A percentile compares a stretch with the other conserved stretches of the same genome.
phyloP scores from a whole-genome alignment of 1,284 basidiomycete species.

The Rhodofomes roseus region DNA sequence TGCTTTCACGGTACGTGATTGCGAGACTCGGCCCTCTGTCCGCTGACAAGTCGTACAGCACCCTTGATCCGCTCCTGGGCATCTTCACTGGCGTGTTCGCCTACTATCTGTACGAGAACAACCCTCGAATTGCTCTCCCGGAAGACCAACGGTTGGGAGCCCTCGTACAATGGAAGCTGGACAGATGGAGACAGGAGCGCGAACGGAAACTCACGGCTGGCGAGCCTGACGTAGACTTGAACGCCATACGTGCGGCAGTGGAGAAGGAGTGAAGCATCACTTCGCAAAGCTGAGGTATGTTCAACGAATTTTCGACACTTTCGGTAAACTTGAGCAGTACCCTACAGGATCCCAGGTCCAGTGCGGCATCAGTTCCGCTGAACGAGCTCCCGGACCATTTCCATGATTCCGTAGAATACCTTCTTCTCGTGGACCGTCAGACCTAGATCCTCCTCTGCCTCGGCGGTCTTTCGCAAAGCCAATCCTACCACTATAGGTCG shows the following conservation, averaged over 20 bases:
- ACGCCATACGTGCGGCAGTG: slow-evolving; percentile 6
- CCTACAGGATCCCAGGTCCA: neutral
- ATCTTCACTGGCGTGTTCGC: slow-evolving; percentile 82
- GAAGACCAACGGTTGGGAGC: slow-evolving; percentile 61
- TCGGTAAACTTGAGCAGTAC: neutral
- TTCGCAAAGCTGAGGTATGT: neutral
- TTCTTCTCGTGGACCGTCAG: slow-evolving; percentile 46
- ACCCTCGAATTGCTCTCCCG: slow-evolving; percentile 73
- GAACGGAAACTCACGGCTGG: slow-evolving; percentile 9
- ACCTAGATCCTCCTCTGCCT: slow-evolving; percentile 31
- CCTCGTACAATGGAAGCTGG: slow-evolving; percentile 61
- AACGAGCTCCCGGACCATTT: slow-evolving; percentile 49
- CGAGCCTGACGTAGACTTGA: slow-evolving; percentile 11
- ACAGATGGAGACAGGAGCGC: slow-evolving; percentile 23
- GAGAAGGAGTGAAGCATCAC: slow-evolving; percentile 4
- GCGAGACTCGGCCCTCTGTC: neutral
- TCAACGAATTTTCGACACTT: neutral
- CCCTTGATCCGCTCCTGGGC: slow-evolving; percentile 72
- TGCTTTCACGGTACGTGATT: slow-evolving; percentile 51
- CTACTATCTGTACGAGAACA: slow-evolving; percentile 80
- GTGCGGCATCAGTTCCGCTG: slow-evolving; percentile 6
- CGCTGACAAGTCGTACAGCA: slow-evolving; percentile 31
- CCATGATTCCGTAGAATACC: slow-evolving; percentile 67
- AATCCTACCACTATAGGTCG: slow-evolving; percentile 67
- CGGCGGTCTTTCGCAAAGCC: slow-evolving; percentile 46